phyloP scores from a whole-genome alignment of 163 green algal species.

The Prototheca wickerhamii region DNA sequence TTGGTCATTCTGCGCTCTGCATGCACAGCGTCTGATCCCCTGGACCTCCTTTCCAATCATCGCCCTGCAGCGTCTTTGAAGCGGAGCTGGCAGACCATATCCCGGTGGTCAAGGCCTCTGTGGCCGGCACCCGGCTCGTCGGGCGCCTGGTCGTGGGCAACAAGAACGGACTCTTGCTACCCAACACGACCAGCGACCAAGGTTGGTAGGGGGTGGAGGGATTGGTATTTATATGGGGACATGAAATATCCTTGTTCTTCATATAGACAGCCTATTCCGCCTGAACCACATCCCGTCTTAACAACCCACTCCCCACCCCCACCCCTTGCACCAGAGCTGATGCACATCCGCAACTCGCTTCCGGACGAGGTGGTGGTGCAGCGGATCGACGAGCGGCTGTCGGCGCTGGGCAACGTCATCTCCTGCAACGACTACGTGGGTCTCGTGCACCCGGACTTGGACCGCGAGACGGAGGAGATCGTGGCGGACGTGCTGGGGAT shows the following conservation, averaged over 20 bases:
- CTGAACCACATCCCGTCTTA: not conserved
- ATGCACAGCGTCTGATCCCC: not conserved
- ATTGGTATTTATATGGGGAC: conserved; percentile 4
- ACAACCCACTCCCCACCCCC: not conserved
- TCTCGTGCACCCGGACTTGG: conserved; percentile 96
- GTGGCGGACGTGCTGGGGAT: conserved; percentile 94
- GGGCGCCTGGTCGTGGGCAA: conserved; percentile 92
- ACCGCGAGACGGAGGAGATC: conserved; percentile 93
- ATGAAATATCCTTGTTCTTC: not conserved
- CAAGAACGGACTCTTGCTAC: conserved; percentile 94
- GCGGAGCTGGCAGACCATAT: conserved; percentile 94
- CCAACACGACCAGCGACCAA: conserved; percentile 93
- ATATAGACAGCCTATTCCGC: not conserved
- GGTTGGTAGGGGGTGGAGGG: conserved; percentile 25
- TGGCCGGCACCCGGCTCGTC: conserved; percentile 89
- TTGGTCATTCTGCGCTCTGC: not conserved
- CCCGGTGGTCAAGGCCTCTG: conserved; percentile 88
- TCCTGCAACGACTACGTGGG: conserved; percentile 98
- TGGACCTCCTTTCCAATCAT: not conserved
- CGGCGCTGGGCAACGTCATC: conserved; percentile 97
- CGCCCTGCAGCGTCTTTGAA: conserved; percentile 81
- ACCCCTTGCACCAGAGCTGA: conserved; percentile 61
- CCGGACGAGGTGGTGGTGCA: conserved; percentile 96
- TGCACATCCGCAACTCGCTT: conserved; percentile 93
- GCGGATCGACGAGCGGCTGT: conserved; percentile 95